A percentile compares a stretch with the other conserved stretches of the same genome.
These are phyloP conservation scores for Pseudopyricularia cyperi DNA, from an alignment of 2,329 filamentous ascomycete species.

Conservation along the genomic window DNA sequence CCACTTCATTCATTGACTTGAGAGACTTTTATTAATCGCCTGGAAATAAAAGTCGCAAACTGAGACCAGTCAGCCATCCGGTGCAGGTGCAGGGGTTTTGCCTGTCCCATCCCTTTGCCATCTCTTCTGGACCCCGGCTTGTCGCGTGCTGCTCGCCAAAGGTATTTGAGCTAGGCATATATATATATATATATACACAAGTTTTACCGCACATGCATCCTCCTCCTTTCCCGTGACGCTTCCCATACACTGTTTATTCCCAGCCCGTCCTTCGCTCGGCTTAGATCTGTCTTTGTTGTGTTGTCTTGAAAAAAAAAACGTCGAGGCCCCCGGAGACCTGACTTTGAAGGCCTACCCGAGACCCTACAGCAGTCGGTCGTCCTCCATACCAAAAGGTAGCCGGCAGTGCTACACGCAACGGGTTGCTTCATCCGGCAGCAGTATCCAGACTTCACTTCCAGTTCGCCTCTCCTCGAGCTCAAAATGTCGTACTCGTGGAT, in stretches of 20 bases:
- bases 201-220: not conserved
- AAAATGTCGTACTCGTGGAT: slow-evolving; percentile 48
- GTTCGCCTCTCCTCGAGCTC: not conserved
- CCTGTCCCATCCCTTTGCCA: not conserved
- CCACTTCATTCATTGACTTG: not conserved
- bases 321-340: no score
- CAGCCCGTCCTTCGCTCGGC: no score
- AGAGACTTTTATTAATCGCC: not conserved
- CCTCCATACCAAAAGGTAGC: no score
- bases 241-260: not conserved
- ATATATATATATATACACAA: not conserved
- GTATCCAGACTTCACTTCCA: not conserved
- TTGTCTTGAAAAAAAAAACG: not conserved
- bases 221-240: not conserved
- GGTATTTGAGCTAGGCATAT: not conserved
- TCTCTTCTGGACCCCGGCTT: not conserved
- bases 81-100: not conserved
- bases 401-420: not conserved
- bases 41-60: not conserved
- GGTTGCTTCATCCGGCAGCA: not conserved
- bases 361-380: no score
- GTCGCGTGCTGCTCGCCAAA: no score
- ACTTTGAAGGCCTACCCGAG: no score
- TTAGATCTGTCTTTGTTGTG: not conserved
- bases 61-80: not conserved